Conservation (phyloP, 306 rosid species). For the Lathyrus tuberosus region DNA sequence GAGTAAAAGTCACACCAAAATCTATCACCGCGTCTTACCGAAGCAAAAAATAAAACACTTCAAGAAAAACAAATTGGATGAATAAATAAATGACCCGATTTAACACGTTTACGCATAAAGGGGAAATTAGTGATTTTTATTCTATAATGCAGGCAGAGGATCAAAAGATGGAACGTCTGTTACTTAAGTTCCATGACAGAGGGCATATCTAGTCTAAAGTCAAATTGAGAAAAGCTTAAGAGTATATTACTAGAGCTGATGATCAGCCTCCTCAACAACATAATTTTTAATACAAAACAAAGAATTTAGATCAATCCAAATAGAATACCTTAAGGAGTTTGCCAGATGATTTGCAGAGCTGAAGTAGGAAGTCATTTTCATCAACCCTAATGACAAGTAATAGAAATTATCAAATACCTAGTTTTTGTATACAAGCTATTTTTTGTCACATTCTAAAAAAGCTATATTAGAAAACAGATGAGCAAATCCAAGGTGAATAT, state of each 20-base stretch:
- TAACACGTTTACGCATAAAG: not conserved
- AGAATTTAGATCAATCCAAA: constrained; percentile 8
- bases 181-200: not conserved
- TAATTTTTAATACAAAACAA: not conserved
- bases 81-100: constrained; percentile 3
- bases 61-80: constrained; percentile 14
- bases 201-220: not conserved
- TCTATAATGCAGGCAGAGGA: constrained; percentile 11
- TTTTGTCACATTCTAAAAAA: not conserved
- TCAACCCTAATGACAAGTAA: constrained; percentile 61
- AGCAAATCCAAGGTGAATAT: not conserved
- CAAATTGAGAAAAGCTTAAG: not conserved
- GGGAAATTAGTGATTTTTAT: constrained; percentile 2
- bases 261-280: not conserved
- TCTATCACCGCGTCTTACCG: not conserved
- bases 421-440: not conserved
- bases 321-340: constrained; percentile 73
- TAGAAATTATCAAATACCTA: constrained; percentile 16
- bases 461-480: not conserved
- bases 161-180: not conserved
- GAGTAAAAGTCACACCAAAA: constrained; percentile 6
- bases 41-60: constrained; percentile 18
- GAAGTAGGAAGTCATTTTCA: constrained; percentile 82
- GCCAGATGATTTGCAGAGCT: constrained; percentile 77
- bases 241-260: not conserved